Percentiles rank a stretch among this genome's conserved stretches.
Evolutionary conservation across 2,329 filamentous ascomycete genomes (phyloP).

Genomic region (Blastomyces gilchristii): DNA sequence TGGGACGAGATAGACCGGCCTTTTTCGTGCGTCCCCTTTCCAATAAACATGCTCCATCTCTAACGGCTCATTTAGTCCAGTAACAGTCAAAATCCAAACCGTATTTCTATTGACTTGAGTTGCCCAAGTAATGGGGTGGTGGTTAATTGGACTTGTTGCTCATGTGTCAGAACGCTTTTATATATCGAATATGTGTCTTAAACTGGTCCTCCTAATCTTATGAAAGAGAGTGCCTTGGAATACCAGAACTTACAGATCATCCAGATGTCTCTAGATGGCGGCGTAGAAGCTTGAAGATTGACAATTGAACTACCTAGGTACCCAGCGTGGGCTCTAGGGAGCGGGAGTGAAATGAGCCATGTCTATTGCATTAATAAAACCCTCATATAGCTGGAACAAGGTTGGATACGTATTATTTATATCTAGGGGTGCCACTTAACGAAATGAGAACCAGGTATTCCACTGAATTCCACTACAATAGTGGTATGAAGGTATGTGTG

Average conservation of each 20-base stretch:
- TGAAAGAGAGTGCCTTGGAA: no score
- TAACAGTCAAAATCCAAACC: neutral
- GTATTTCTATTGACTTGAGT: neutral
- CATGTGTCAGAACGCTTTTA: neutral
- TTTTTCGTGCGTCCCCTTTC: no score
- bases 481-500: neutral
- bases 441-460: no score
- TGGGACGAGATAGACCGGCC: no score
- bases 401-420: neutral
- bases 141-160: neutral
- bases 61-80: neutral
- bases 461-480: neutral
- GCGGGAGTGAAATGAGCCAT: neutral
- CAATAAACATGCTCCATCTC: neutral
- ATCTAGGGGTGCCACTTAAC: neutral
- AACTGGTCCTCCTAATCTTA: no score
- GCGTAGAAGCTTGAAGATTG: neutral
- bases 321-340: neutral
- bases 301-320: neutral
- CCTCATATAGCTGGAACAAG: neutral
- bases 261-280: neutral
- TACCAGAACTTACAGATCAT: neutral
- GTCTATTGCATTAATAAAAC: neutral
- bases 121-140: neutral
- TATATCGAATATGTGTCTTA: no score